These are phyloP conservation scores for Fusarium sacchari DNA, from an alignment of 2,329 filamentous ascomycete genomes.

Conservation along the genomic window DNA sequence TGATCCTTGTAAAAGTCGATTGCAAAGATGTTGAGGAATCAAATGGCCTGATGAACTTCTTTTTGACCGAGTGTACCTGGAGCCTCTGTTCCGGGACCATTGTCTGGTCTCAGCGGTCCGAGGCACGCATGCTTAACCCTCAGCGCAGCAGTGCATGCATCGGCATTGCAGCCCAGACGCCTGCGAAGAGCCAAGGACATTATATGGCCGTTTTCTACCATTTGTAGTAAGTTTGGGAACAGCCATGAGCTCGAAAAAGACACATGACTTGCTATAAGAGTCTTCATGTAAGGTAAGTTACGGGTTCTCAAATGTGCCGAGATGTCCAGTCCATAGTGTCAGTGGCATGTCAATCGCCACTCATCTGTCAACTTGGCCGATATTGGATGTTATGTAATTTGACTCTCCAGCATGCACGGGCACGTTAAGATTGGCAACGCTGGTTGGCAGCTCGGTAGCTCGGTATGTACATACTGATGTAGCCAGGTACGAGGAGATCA, in stretches of 20 bases:
- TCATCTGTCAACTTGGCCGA: slow-evolving; percentile 2
- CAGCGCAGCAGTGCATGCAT: neutral
- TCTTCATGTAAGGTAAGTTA: neutral
- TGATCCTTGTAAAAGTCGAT: neutral
- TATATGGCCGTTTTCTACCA: neutral
- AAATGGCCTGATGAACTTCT: slow-evolving; percentile 3
- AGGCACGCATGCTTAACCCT: neutral
- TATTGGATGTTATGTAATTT: too few relatives aligned
- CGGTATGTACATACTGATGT: too few relatives aligned
- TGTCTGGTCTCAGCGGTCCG: neutral
- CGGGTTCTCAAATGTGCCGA: neutral
- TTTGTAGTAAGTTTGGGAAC: neutral
- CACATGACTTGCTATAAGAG: neutral
- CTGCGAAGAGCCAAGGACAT: neutral
- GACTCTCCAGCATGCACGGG: neutral
- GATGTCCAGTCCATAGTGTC: neutral
- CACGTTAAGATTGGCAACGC: neutral
- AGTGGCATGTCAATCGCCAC: neutral
- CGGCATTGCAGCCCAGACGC: neutral
- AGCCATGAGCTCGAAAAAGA: neutral
- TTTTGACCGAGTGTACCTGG: neutral
- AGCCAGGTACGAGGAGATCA: neutral
- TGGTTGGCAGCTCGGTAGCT: neutral
- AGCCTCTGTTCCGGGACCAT: neutral
- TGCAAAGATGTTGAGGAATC: neutral